Percentiles rank a stretch among this genome's conserved stretches.
phyloP scores from a whole-genome alignment of 2,329 filamentous ascomycete genomes.

The Aspergillus texensis region DNA sequence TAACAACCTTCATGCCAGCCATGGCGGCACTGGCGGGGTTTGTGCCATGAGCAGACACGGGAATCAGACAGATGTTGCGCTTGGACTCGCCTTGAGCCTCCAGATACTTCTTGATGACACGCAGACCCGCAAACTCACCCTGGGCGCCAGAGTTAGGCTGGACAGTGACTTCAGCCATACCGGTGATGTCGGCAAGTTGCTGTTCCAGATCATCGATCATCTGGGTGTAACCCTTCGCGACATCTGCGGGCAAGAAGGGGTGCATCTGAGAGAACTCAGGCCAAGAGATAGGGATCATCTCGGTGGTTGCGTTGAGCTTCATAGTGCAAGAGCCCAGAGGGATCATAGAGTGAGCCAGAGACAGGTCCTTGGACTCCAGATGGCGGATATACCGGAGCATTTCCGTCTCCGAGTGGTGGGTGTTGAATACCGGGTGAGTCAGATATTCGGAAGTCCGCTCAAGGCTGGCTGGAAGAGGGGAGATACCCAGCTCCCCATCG shows the following conservation, averaged over 20 bases:
- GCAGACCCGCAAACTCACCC: constrained; percentile 88
- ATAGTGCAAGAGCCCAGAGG: constrained; percentile 96
- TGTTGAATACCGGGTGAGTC: constrained; percentile 92
- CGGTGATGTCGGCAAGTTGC: constrained; percentile 80
- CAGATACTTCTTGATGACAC: constrained; percentile 83
- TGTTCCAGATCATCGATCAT: constrained; percentile 73
- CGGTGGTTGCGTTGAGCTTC: constrained; percentile 93
- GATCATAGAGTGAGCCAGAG: constrained; percentile 95
- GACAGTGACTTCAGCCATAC: constrained; percentile 84
- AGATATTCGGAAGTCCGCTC: constrained; percentile 75
- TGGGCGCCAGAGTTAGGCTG: constrained; percentile 97
- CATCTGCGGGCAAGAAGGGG: constrained; percentile 70
- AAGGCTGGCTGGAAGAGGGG: constrained; percentile 56
- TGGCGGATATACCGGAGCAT: constrained; percentile 91
- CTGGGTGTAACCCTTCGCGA: constrained; percentile 67
- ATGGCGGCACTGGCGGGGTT: constrained; percentile 95
- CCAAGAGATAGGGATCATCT: constrained; percentile 86
- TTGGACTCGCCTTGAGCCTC: constrained; percentile 65
- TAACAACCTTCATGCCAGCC: constrained; percentile 92
- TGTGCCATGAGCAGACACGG: constrained; percentile 91
- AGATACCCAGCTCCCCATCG: constrained; percentile 40
- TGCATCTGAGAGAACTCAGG: constrained; percentile 78
- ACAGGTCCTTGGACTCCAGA: constrained; percentile 90
- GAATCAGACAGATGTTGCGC: constrained; percentile 91
- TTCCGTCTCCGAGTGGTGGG: constrained; percentile 92